Base-by-base conservation (phyloP, 495 filamentous ascomycete species). In the Trichoderma reesei region DNA sequence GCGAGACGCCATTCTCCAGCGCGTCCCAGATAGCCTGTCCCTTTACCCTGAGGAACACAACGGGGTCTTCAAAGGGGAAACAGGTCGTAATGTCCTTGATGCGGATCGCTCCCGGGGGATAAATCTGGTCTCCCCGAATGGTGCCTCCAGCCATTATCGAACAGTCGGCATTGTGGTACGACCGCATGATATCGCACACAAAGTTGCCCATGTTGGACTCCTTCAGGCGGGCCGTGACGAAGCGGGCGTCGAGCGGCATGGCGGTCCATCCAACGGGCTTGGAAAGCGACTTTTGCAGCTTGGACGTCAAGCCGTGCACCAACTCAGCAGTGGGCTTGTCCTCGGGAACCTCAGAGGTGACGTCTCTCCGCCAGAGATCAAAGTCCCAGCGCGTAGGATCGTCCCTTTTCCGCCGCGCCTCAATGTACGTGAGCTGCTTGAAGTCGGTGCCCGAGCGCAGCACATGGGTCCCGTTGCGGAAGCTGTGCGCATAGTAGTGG, bases 51-150 rank as follows among this genome's bases (percentile, higher is more conserved):
- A 96, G 76, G 1, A 94, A 85, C 0, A 96, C 86, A 4, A 92
- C 88, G 0, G 92, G 92, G 63, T 96, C 92, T 69, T 96, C 92
- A 66, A 96, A 96, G 0, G 92, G 92, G 69, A 96, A 96, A 66
- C 90, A 92, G 59, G 86, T 85, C 64, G 78, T 79, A 13, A 96
- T 82, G 69, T 96, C 92, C 65, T 88, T 88, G 38, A 95, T 72
- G 13, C 83, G 77, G 3, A 96, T 71, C 5, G 92, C 78, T 0
- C 92, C 92, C 0, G 89, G 88, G 0, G 88, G 83, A 65, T 96
- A 96, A 42, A 96, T 85, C 72, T 93, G 90, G 66, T 96, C 92
- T 5, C 92, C 92, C 9, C 92, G 82, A 62, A 96, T 89, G n/a
- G 92, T 96, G 1, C 92, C 92, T 0, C 87, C 85, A 0, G 89